These are phyloP conservation scores for Rhynchospora tenuis DNA, from an alignment of 176 grass and related monocot species.

Conservation along the genomic window DNA sequence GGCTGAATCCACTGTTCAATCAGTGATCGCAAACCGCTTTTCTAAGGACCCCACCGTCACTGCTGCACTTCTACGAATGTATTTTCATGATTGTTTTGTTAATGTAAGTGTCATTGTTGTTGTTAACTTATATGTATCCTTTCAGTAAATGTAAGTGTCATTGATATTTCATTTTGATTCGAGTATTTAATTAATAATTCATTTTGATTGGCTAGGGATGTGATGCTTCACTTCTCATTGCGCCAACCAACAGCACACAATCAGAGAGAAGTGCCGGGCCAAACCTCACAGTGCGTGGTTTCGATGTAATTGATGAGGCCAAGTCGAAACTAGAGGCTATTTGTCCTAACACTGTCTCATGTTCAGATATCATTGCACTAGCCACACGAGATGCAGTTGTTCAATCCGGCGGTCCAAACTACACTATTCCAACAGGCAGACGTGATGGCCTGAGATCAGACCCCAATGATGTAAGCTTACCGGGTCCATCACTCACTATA, in stretches of 20 bases:
- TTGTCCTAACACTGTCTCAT: conserved; percentile 42
- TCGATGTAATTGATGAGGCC: conserved; percentile 28
- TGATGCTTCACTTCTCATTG: conserved; percentile 50
- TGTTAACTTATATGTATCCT: not conserved
- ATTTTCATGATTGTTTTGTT: conserved; percentile 48
- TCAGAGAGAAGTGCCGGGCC: conserved; percentile 32
- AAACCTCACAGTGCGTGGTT: conserved; percentile 41
- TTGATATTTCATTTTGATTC: not conserved
- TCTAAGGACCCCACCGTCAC: conserved; percentile 9
- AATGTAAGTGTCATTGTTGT: not conserved
- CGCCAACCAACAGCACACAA: not conserved
- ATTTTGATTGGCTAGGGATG: conserved; percentile 28
- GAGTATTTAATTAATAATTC: not conserved
- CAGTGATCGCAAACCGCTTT: conserved; percentile 23
- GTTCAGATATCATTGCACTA: conserved; percentile 42
- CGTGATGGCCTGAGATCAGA: conserved; percentile 27
- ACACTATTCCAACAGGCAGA: conserved; percentile 28
- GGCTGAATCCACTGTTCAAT: conserved; percentile 30
- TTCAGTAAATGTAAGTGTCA: not conserved
- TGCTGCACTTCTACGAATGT: conserved; percentile 27
- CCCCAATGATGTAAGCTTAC: conserved; percentile 26
- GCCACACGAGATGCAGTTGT: conserved; percentile 40
- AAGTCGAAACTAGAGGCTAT: conserved; percentile 30
- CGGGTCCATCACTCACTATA: conserved; percentile 9
- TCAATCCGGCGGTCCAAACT: conserved; percentile 33